Evolutionary conservation across 768 basidiomycete genomes (phyloP), one percentile per base, ranked within the genome.

Genomic region (Hericium rajendrae): DNA sequence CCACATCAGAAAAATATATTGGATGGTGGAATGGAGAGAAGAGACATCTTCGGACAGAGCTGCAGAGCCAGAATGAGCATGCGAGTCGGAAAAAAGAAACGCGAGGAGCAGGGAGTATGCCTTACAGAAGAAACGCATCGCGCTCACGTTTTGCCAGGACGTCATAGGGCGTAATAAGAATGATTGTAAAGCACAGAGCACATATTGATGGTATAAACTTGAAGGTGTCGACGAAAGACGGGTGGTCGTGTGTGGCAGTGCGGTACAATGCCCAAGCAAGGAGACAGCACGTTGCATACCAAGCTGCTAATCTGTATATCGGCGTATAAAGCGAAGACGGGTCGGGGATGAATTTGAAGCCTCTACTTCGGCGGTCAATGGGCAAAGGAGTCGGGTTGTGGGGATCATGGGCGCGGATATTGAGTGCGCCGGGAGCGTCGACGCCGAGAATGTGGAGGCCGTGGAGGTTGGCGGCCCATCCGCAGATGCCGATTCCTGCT

Each of bases 401-500:
- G 40, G 38, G 57, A 37, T 57, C 59, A 38, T 59, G 51, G 20
- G 55, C 49, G 20, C 57, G 60, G 8, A 93, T 73, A 66, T 90
- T 89, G 67, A 99, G 77, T 4, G 83, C 83, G 60, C 76, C 70
- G 13, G 80, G 74, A 0, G 81, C 83, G 69, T 99, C 93, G 41
- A 98, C 72, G 20, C 88, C 85, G 15, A 86, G 74, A 11, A 77
- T 62, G 61, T 85, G 76, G 49, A 98, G 82, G 51, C 88, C 81
- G 70, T 98, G 94, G 6, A 98, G 72, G 70, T 98, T 99, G 38
- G 86, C 83, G 0, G 93, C 93, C 94, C 95, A 99, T 60, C 86
- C 86, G 4, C 95, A 73, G 56, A 94, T 80, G 11, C 91, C 94
- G 38, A 91, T 64, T 18, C 89, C 87, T 55, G 82, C 76, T 57